These are phyloP conservation scores for Suillus bovinus DNA, from an alignment of 768 basidiomycete genomes.

Conservation along the genomic window DNA sequence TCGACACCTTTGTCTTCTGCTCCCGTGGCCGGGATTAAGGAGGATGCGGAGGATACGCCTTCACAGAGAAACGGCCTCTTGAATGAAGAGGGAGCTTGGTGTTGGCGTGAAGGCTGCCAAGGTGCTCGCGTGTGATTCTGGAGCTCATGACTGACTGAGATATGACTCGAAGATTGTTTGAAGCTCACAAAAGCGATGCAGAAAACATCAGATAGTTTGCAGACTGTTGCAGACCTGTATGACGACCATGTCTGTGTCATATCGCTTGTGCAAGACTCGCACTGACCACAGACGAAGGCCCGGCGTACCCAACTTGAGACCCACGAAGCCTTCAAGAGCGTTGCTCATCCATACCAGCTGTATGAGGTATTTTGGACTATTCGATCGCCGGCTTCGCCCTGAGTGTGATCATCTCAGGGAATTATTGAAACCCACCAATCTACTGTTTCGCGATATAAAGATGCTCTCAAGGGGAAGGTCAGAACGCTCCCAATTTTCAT, in stretches of 20 bases:
- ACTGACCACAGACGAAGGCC: conserved; percentile 47
- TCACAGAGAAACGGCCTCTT: conserved; percentile 53
- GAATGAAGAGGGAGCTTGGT: conserved; percentile 81
- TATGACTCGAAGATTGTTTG: conserved; percentile 58
- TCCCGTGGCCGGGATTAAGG: conserved; percentile 46
- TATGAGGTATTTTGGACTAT: conserved; percentile 54
- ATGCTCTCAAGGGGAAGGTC: conserved; percentile 45
- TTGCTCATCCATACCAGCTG: conserved; percentile 71
- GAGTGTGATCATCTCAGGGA: conserved; percentile 41
- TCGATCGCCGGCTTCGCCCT: background rate
- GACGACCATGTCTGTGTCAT: conserved; percentile 67
- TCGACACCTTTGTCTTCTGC: conserved; percentile 58
- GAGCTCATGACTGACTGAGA: background rate
- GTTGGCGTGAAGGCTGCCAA: conserved; percentile 79
- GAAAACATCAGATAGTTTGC: conserved; percentile 69
- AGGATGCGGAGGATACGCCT: conserved; percentile 44
- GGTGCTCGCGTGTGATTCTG: conserved; percentile 38
- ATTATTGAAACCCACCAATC: conserved; percentile 75
- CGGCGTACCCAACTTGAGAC: conserved; percentile 69
- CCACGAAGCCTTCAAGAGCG: conserved; percentile 72
- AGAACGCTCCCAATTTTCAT: conserved; percentile 14
- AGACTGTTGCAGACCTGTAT: conserved; percentile 74
- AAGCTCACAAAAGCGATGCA: conserved; percentile 77
- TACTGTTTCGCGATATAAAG: conserved; percentile 64
- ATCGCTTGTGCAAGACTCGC: background rate